phyloP scores from a whole-genome alignment of 371 early-diverging fungal genomes.

The Coemansia linderi region DNA sequence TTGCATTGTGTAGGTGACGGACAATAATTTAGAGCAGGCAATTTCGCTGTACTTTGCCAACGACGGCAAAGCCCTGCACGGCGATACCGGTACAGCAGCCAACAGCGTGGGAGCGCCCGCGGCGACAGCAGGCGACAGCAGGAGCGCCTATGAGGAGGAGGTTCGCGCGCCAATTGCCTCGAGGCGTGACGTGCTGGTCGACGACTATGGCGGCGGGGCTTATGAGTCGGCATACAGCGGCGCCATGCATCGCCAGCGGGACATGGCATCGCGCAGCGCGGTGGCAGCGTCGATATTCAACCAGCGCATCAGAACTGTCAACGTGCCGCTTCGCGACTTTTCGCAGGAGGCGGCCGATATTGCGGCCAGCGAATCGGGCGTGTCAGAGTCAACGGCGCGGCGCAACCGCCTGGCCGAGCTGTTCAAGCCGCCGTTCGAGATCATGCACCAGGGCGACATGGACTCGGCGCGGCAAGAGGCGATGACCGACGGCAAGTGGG shows the following conservation, averaged over 20 bases:
- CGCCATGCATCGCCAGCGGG: background rate
- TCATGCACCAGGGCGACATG: slow-evolving; percentile 79
- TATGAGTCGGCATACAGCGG: slow-evolving; percentile 13
- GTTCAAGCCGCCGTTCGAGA: slow-evolving; percentile 84
- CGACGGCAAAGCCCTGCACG: slow-evolving; percentile 59
- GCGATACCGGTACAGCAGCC: slow-evolving; percentile 19
- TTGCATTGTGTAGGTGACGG: slow-evolving; percentile 41
- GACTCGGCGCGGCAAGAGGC: slow-evolving; percentile 78
- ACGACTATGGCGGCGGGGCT: slow-evolving; percentile 27
- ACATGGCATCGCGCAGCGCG: background rate
- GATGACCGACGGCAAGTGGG: slow-evolving; percentile 69
- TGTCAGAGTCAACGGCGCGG: slow-evolving; percentile 32
- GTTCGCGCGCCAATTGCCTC: slow-evolving; percentile 81
- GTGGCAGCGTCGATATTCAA: slow-evolving; percentile 41
- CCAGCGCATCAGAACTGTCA: slow-evolving; percentile 16
- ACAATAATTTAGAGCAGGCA: slow-evolving; percentile 62
- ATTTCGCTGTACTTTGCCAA: slow-evolving; percentile 66
- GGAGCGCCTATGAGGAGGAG: slow-evolving; percentile 17
- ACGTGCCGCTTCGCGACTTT: slow-evolving; percentile 50
- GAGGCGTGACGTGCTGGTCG: slow-evolving; percentile 72
- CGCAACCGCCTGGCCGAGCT: slow-evolving; percentile 60
- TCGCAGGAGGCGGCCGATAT: slow-evolving; percentile 55
- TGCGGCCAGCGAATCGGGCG: slow-evolving; percentile 25
- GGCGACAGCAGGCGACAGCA: background rate
- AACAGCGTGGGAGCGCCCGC: slow-evolving; percentile 5